Evolutionary conservation across 2,329 filamentous ascomycete genomes (phyloP).

Genomic region (Aspergillus tubingensis): DNA sequence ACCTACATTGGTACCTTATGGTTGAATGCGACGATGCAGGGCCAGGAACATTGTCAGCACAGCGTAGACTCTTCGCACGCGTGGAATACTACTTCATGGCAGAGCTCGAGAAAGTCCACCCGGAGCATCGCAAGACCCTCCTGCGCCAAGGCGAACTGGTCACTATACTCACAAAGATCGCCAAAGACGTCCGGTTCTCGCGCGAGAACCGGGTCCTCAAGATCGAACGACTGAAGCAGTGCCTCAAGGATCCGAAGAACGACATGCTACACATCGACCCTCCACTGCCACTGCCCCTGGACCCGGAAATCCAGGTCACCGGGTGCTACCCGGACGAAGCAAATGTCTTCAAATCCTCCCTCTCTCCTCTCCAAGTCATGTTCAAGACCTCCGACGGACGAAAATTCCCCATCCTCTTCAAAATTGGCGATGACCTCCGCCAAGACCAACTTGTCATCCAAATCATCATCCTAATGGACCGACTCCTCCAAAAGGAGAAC

Average conservation of each 20-base stretch:
- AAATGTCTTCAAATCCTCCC: constrained; percentile 90
- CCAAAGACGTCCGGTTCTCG: constrained; percentile 81
- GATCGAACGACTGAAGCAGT: constrained; percentile 79
- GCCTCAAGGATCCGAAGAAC: constrained; percentile 84
- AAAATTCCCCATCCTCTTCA: constrained; percentile 93
- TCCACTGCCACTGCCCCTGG: constrained; percentile 82
- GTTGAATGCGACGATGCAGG: constrained; percentile 89
- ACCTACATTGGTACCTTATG: constrained; percentile 98
- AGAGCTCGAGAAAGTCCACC: constrained; percentile 74
- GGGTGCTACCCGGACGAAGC: constrained; percentile 82
- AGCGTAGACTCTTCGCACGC: constrained; percentile 84
- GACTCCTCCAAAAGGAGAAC: constrained; percentile 91
- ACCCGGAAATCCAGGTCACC: constrained; percentile 76
- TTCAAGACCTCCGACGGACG: constrained; percentile 78
- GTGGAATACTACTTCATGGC: constrained; percentile 97
- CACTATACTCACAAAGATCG: constrained; percentile 81
- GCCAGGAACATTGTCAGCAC: constrained; percentile 70
- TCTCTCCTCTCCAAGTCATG: constrained; percentile 86
- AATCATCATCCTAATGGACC: constrained; percentile 97
- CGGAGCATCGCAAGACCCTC: constrained; percentile 72
- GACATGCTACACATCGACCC: constrained; percentile 82
- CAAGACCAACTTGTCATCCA: constrained; percentile 97
- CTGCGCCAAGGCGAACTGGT: constrained; percentile 88
- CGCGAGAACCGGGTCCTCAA: constrained; percentile 77
- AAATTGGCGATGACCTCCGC: constrained; percentile 91